Evolutionary conservation across 495 filamentous ascomycete genomes (phyloP).

Genomic region (Pseudomonodictys pantanalensis): DNA sequence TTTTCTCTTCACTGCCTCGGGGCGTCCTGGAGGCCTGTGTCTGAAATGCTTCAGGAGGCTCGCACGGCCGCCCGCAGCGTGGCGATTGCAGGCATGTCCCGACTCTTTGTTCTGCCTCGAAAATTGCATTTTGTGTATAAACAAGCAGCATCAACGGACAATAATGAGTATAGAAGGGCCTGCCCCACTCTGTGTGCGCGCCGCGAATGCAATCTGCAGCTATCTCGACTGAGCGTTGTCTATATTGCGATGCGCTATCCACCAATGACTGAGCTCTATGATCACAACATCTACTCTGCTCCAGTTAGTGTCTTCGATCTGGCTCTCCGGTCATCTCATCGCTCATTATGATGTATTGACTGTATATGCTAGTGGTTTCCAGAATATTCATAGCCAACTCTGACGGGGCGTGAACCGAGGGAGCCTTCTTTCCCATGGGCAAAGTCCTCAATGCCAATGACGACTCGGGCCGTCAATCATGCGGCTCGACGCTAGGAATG

Average conservation of each 20-base stretch:
- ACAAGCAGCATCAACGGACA: too few species aligned
- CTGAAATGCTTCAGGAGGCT: not conserved
- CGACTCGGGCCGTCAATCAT: too few species aligned
- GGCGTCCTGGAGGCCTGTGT: not conserved
- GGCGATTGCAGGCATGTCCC: constrained; percentile 3
- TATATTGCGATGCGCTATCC: constrained; percentile 17
- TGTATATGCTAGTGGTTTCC: too few species aligned
- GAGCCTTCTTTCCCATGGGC: not conserved
- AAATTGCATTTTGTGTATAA: not conserved
- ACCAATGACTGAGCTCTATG: constrained; percentile 14
- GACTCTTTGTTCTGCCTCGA: constrained; percentile 6
- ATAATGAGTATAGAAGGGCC: too few species aligned
- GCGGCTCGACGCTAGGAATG: too few species aligned
- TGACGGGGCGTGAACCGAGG: not conserved
- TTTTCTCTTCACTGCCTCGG: not conserved
- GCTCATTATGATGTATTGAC: too few species aligned
- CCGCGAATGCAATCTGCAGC: constrained; percentile 23
- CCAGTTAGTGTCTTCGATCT: constrained; percentile 6
- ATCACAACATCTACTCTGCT: constrained; percentile 4
- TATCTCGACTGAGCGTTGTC: constrained; percentile 15
- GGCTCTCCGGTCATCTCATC: not conserved
- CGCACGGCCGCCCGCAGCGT: not conserved
- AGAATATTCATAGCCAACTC: too few species aligned
- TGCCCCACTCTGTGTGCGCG: too few species aligned
- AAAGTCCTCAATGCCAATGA: too few species aligned